Base-by-base conservation (phyloP, 1,284 basidiomycete species). In the Ganoderma multipileum region DNA sequence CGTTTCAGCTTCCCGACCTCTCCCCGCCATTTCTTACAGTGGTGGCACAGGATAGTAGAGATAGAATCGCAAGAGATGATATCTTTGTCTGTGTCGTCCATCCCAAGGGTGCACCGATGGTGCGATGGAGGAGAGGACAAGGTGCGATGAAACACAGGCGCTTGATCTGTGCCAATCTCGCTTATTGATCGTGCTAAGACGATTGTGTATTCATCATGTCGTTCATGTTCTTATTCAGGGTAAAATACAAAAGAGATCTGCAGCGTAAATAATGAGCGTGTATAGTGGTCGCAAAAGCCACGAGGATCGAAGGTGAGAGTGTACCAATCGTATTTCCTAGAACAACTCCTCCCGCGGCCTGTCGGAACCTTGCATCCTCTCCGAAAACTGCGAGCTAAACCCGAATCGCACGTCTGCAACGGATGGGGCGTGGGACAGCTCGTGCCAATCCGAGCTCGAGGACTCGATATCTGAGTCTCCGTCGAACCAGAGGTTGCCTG, bases 381-480 rank as follows among this genome's bases (percentile, higher is more conserved):
- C 75, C 62, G 72, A 68, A 68, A 83, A 83, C n/a, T 78, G 76
- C 2, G 81, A 82, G 70, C 81, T 83, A 59, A 81, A 74, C 71
- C 76, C 77, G 59, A 76, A 75, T 54, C 71, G 72, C 47, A 50
- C 47, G 47, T 50, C 47, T 50, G 68, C 54, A 3, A 42, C 47
- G 12, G 65, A 63, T 6, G 65, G 28, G 11, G 61, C 44, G 62
- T 63, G 18, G 7, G 62, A 60, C 18, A 75, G 63, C 63, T 75
- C 73, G 61, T 70, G 65, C 75, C 76, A 71, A 30, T 65, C 62
- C 4, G 66, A 68, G 59, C 62, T 36, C 14, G 57, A 30, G 12
- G 68, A 76, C 59, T 63, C 61, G 23, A 18, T 14, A 30, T 75
- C 71, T 12, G 65, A 68, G 20, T 61, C 61, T 18, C 26, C 41